A percentile compares a stretch with the other conserved stretches of the same genome.
phyloP scores from a whole-genome alignment of 2,329 filamentous ascomycete species.

The Thielaviopsis punctulata region DNA sequence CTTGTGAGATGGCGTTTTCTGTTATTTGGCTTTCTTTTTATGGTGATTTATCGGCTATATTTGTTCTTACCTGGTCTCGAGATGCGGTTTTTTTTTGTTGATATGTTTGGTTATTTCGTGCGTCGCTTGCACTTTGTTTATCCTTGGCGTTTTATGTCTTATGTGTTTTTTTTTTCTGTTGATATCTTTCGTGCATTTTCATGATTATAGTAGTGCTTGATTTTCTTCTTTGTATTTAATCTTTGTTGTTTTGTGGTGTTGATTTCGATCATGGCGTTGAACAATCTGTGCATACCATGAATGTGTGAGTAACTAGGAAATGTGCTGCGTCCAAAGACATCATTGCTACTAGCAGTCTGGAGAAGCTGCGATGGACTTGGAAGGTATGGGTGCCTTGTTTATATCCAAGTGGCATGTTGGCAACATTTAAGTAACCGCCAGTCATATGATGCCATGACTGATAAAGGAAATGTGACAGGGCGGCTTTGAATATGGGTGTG shows the following conservation, averaged over 20 bases:
- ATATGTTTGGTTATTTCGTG: neutral
- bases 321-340: no score
- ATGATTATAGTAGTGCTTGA: neutral
- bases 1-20: neutral
- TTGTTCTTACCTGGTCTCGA: neutral
- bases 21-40: neutral
- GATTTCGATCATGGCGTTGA: no score
- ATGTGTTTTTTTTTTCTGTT: neutral
- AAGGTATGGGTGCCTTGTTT: no score
- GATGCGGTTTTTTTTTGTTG: neutral
- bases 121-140: neutral
- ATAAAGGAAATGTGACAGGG: neutral
- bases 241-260: neutral
- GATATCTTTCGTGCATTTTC: neutral
- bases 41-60: neutral
- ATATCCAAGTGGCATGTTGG: no score
- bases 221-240: neutral
- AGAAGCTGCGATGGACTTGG: no score
- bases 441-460: neutral
- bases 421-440: no score
- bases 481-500: neutral
- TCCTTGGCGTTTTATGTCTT: neutral
- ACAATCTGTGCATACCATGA: no score
- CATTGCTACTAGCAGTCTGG: no score
- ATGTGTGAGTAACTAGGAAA: no score